phyloP scores from a whole-genome alignment of 805 yeast genomes.

The Wickerhamiella spandovensis region DNA sequence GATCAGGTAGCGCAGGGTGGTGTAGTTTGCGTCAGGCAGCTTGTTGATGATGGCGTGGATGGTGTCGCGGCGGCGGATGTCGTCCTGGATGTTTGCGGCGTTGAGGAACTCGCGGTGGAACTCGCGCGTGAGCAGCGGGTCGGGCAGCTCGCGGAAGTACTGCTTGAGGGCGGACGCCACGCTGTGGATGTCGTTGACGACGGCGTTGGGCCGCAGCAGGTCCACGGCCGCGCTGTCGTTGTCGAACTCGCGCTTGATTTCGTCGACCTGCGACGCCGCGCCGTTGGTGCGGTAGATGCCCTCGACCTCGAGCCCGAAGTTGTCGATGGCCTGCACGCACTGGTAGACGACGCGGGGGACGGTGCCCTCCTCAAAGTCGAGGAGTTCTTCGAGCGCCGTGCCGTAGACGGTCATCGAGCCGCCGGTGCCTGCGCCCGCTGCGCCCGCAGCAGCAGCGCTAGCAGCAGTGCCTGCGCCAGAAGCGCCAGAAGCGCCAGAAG shows the following conservation, averaged over 20 bases:
- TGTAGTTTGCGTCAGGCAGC: slow-evolving; percentile 88
- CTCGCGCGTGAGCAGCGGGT: slow-evolving; percentile 61
- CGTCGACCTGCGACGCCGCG: slow-evolving; percentile 58
- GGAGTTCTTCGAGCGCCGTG: slow-evolving; percentile 60
- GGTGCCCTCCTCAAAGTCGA: slow-evolving; percentile 74
- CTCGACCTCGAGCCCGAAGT: slow-evolving; percentile 70
- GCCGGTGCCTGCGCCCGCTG: slow-evolving; percentile 21
- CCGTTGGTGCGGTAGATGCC: slow-evolving; percentile 87
- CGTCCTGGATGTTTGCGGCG: slow-evolving; percentile 56
- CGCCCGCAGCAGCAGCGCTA: slow-evolving; percentile 11
- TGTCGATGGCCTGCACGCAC: slow-evolving; percentile 77
- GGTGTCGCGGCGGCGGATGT: slow-evolving; percentile 48
- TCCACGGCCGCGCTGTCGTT: slow-evolving; percentile 45
- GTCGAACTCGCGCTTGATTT: slow-evolving; percentile 50
- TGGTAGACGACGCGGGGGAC: slow-evolving; percentile 84
- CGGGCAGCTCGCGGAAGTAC: slow-evolving; percentile 76
- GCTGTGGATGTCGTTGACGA: slow-evolving; percentile 69
- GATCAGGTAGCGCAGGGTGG: slow-evolving; percentile 71
- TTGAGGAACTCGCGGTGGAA: slow-evolving; percentile 50
- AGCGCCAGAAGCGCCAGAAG: not conserved
- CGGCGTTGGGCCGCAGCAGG: slow-evolving; percentile 40
- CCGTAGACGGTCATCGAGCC: slow-evolving; percentile 53
- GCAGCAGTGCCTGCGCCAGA: slow-evolving; percentile 2
- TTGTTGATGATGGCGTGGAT: slow-evolving; percentile 80
- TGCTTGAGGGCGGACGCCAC: slow-evolving; percentile 80